These are phyloP conservation scores for Arthrobotrys pseudoclavata DNA, from an alignment of 2,329 filamentous ascomycete species.

Conservation along the genomic window DNA sequence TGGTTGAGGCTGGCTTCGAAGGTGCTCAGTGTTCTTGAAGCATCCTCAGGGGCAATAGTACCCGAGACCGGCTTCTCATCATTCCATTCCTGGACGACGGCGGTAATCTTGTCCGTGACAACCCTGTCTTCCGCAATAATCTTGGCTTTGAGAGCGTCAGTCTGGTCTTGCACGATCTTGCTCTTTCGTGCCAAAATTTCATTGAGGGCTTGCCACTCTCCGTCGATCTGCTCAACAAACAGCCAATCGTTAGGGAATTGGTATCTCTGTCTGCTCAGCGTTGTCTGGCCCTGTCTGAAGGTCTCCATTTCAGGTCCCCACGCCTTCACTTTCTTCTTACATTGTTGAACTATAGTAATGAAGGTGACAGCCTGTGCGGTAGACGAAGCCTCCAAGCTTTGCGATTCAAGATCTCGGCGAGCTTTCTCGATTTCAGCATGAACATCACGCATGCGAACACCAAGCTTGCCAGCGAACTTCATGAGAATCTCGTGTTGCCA, in stretches of 20 bases:
- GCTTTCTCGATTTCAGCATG: conserved; percentile 93
- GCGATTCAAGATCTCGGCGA: conserved; percentile 87
- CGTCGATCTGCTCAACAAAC: conserved; percentile 94
- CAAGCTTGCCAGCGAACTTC: conserved; percentile 91
- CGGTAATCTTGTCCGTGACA: conserved; percentile 86
- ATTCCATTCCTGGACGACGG: conserved; percentile 89
- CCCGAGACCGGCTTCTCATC: conserved; percentile 97
- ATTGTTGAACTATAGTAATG: conserved; percentile 97
- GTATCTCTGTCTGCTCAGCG: conserved; percentile 89
- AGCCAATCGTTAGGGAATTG: conserved; percentile 96
- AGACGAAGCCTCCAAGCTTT: conserved; percentile 92
- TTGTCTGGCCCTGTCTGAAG: conserved; percentile 95
- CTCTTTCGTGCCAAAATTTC: conserved; percentile 92
- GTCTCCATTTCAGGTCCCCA: conserved; percentile 97
- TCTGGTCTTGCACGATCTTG: conserved; percentile 96
- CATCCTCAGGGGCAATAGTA: conserved; percentile 89
- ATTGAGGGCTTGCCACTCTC: conserved; percentile 93
- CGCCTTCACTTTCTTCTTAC: conserved; percentile 89
- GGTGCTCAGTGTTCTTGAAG: conserved; percentile 81
- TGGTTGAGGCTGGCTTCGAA: conserved; percentile 89
- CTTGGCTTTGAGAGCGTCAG: conserved; percentile 92
- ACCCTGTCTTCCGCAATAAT: conserved; percentile 94
- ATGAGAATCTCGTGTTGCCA: conserved; percentile 98
- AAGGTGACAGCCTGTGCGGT: conserved; percentile 98
- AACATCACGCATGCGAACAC: conserved; percentile 90